Percentiles rank a stretch among this genome's conserved stretches.
Evolutionary conservation across 2,329 filamentous ascomycete species (phyloP).

Genomic region (Cercospora janseana): DNA sequence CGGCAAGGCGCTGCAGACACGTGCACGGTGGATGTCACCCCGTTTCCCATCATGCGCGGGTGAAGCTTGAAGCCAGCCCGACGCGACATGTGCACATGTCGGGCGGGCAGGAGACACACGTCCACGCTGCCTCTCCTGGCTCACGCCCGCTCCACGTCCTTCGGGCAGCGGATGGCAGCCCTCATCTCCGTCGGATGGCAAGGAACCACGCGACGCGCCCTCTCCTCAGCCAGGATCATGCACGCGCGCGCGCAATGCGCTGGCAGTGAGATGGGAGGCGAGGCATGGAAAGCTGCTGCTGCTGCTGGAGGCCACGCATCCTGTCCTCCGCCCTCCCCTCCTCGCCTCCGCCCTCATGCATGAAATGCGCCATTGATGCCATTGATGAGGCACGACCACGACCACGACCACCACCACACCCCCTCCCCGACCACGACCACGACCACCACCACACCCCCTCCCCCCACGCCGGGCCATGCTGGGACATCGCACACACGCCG

Average conservation of each 20-base stretch:
- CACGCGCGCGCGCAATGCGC: slow-evolving; percentile 7
- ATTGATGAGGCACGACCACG: background rate
- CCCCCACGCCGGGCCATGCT: slow-evolving; percentile 4
- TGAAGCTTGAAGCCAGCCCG: no score
- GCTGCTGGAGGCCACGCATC: background rate
- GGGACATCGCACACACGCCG: background rate
- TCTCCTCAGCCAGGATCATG: slow-evolving; percentile 4
- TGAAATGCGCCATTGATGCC: background rate
- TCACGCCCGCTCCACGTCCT: background rate
- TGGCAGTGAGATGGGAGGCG: slow-evolving; percentile 3
- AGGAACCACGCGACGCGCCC: slow-evolving; percentile 2
- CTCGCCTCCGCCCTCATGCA: slow-evolving; percentile 6
- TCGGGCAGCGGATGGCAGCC: background rate
- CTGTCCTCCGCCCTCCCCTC: background rate
- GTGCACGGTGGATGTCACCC: no score
- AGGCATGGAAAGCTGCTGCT: background rate
- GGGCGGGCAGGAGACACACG: no score
- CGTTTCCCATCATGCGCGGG: no score
- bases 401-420: background rate
- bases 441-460: background rate
- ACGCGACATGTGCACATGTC: no score
- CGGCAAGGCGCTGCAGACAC: no score
- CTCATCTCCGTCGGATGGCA: slow-evolving; percentile 5
- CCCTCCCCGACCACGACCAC: background rate
- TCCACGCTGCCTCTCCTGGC: background rate